A percentile compares a stretch with the other conserved stretches of the same genome.
These are phyloP conservation scores for Pythium vanterpoolii DNA, from an alignment of 352 stramenopile genomes.

Conservation along the genomic window DNA sequence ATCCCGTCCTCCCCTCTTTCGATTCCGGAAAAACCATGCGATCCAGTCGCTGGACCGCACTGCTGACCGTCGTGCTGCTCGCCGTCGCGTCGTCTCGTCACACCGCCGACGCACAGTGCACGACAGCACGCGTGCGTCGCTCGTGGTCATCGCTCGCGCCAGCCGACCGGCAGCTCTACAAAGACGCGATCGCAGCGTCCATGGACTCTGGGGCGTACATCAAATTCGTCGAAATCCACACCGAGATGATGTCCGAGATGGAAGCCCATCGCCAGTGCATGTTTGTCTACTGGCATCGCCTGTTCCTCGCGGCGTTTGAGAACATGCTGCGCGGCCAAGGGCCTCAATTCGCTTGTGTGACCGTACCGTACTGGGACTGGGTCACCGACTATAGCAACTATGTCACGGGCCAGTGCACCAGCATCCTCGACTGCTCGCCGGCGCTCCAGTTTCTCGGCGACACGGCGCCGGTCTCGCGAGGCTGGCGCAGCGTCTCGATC, in stretches of 20 bases:
- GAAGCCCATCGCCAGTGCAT: conserved; percentile 49
- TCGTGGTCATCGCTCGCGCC: conserved; percentile 23
- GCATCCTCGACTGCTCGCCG: conserved; percentile 41
- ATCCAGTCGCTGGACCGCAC: background rate
- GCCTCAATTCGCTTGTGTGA: conserved; percentile 55
- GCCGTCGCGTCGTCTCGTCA: background rate
- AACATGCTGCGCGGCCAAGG: conserved; percentile 78
- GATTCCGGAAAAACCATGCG: background rate
- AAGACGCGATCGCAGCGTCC: conserved; percentile 23
- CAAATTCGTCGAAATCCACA: conserved; percentile 31
- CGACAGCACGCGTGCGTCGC: background rate
- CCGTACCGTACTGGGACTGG: conserved; percentile 81
- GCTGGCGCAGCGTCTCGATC: conserved; percentile 25
- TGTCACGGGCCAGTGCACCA: conserved; percentile 35
- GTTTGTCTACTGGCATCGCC: conserved; percentile 82
- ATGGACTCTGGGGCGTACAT: conserved; percentile 33
- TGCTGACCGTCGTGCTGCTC: conserved; percentile 1
- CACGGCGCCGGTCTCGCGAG: conserved; percentile 1
- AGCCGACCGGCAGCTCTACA: conserved; percentile 28
- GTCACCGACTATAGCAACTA: conserved; percentile 44
- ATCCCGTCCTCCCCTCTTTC: background rate
- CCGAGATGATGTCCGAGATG: conserved; percentile 29
- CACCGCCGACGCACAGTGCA: background rate
- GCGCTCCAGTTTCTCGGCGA: conserved; percentile 43
- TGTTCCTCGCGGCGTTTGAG: conserved; percentile 65